Base-by-base conservation (phyloP, 2,329 filamentous ascomycete species). In the Aspergillus sclerotialis region DNA sequence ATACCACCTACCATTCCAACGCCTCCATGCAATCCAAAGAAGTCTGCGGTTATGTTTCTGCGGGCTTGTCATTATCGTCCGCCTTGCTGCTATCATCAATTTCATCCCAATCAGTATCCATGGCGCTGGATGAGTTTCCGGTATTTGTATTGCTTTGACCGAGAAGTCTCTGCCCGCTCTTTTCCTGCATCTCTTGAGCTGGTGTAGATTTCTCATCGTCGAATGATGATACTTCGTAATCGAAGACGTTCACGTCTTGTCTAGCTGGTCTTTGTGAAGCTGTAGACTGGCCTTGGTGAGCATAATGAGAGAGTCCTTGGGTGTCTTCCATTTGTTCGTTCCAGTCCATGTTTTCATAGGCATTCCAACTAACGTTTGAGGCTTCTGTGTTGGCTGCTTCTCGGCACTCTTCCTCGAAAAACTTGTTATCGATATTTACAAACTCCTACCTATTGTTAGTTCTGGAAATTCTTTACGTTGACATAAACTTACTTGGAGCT, bases 361-460 rank as follows among this genome's bases (percentile, higher is more conserved):
- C 19, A 7, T 23, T 10, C 19, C 19, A 23, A 10, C 19, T 10
- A 10, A 10, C 10, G 19, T 10, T 6, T 23, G 6, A 10, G 19
- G 6, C 42, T 14, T 39, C 32, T 9, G 40, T 36, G 25, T 33
- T 36, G 11, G 52, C 38, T n/a, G 49, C 42, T 13, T 50, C 50
- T 14, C 52, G 39, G 32, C 59, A 50, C 32, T 66, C 64, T 1
- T 45, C 40, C 15, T 55, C 53, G 36, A 69, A 69, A 12, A 53
- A 46, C 32, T 56, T 44, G 30, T 72, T 74, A 44, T 76, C 72
- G 28, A 53, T 55, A 21, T 67, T 60, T n/a, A 73, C 64, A 38
- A 76, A 75, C 17, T 60, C 48, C 58, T 67, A 37, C 16, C 46
- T 2, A 33, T 25, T 19, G 35, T 50, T 28, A 55, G 46, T 14